These are phyloP conservation scores for Ophiostoma australiae DNA, from an alignment of 2,329 filamentous ascomycete species.

Conservation along the genomic window DNA sequence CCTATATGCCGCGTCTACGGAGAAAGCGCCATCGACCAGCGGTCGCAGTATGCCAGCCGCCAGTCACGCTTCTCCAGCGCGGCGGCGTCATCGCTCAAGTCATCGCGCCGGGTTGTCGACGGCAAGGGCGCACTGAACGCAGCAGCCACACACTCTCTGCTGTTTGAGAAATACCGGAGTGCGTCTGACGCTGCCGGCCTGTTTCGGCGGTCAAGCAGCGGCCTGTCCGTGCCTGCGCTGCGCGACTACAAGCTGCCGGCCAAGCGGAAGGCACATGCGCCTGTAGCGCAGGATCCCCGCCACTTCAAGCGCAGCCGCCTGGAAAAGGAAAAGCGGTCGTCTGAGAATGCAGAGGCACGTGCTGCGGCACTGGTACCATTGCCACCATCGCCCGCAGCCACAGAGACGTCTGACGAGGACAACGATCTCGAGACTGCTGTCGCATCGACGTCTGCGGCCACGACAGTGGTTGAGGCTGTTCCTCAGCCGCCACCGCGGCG, in stretches of 20 bases:
- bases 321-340: constrained; percentile 13
- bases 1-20: constrained; percentile 21
- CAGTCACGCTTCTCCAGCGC: constrained; percentile 21
- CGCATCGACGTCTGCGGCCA: background rate
- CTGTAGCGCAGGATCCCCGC: background rate
- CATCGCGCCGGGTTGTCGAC: constrained; percentile 16
- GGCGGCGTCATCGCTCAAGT: constrained; percentile 24
- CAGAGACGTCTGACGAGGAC: constrained; percentile 25
- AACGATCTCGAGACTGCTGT: background rate
- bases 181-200: background rate
- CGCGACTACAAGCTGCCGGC: constrained; percentile 20
- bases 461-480: background rate
- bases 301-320: constrained; percentile 23
- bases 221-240: background rate
- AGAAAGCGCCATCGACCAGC: background rate
- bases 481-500: background rate
- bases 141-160: constrained; percentile 22
- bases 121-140: constrained; percentile 19
- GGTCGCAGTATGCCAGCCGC: constrained; percentile 17
- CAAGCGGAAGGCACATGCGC: constrained; percentile 23
- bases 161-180: constrained; percentile 20
- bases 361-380: constrained; percentile 22
- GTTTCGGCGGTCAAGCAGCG: background rate
- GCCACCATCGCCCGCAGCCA: constrained; percentile 25
- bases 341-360: constrained; percentile 14